A percentile compares a stretch with the other conserved stretches of the same genome.
Evolutionary conservation across 2,329 filamentous ascomycete species (phyloP).

Genomic region (Paecilomyces sp.): DNA sequence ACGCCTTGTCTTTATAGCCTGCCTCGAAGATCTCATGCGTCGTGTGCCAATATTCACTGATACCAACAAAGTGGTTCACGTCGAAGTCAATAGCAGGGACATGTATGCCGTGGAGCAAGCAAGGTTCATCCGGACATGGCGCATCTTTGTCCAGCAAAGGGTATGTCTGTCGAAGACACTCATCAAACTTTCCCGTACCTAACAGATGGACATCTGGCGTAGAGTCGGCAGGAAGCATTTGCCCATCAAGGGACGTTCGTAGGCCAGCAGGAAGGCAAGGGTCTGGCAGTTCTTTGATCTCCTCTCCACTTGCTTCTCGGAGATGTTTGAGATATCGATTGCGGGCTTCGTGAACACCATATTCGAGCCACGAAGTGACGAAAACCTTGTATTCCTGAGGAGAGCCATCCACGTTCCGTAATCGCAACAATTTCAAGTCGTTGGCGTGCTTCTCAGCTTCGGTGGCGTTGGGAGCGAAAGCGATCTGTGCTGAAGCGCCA

Average conservation of each 20-base stretch:
- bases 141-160: slow-evolving; percentile 85
- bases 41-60: slow-evolving; percentile 98
- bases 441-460: slow-evolving; percentile 85
- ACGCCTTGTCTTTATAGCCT: slow-evolving; percentile 68
- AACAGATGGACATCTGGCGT: slow-evolving; percentile 51
- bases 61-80: slow-evolving; percentile 94
- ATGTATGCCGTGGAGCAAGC: slow-evolving; percentile 82
- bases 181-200: slow-evolving; percentile 79
- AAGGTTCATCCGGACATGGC: slow-evolving; percentile 74
- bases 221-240: slow-evolving; percentile 40
- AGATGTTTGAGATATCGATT: slow-evolving; percentile 74
- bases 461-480: slow-evolving; percentile 89
- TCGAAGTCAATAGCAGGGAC: slow-evolving; percentile 95
- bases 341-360: slow-evolving; percentile 91
- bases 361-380: slow-evolving; percentile 93
- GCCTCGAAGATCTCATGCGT: slow-evolving; percentile 88
- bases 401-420: slow-evolving; percentile 75
- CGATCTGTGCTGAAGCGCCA: slow-evolving; percentile 93
- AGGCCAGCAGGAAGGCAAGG: slow-evolving; percentile 81
- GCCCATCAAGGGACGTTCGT: slow-evolving; percentile 65
- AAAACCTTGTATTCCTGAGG: slow-evolving; percentile 81
- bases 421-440: slow-evolving; percentile 76
- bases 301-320: slow-evolving; percentile 56
- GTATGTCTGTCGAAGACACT: slow-evolving; percentile 74
- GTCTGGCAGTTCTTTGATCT: slow-evolving; percentile 67